Conservation (phyloP, 2,329 filamentous ascomycete species). For the Talaromyces sp. region DNA sequence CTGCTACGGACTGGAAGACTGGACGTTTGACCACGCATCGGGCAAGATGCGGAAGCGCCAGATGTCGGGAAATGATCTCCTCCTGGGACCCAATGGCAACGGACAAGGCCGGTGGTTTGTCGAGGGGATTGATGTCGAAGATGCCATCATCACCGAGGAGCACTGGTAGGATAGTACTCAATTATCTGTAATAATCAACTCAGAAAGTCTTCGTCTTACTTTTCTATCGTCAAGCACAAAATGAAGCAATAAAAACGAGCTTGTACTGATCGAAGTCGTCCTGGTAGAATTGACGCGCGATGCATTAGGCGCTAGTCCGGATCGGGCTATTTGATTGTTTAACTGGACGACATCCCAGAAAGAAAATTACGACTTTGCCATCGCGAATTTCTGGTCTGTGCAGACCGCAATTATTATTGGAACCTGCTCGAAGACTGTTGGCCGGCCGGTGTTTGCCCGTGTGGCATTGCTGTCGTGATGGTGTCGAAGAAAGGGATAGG, state of each 20-base stretch:
- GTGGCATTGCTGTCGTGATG: not conserved
- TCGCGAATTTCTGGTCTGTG: not conserved
- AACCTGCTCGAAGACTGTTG: not conserved
- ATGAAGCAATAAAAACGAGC: not conserved
- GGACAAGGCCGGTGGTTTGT: constrained; percentile 42
- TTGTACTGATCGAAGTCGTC: not conserved
- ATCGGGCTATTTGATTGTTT: not conserved
- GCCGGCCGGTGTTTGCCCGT: not conserved
- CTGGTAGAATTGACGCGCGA: not conserved
- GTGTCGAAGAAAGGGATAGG: not conserved
- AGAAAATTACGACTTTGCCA: not conserved
- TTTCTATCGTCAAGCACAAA: not conserved
- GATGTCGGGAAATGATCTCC: constrained; percentile 45
- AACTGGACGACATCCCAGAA: not conserved
- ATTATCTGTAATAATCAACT: not conserved
- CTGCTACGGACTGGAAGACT: constrained; percentile 68
- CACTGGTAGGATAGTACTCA: constrained; percentile 24
- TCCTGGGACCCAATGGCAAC: constrained; percentile 37
- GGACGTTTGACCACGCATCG: constrained; percentile 40
- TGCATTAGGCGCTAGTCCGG: not conserved
- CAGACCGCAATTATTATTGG: not conserved
- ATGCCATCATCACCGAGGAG: constrained; percentile 28
- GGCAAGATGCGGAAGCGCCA: constrained; percentile 44
- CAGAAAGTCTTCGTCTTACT: not conserved
- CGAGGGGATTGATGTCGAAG: constrained; percentile 38